These are phyloP conservation scores for Quercus glauca DNA, from an alignment of 306 rosid genomes.

Conservation along the genomic window DNA sequence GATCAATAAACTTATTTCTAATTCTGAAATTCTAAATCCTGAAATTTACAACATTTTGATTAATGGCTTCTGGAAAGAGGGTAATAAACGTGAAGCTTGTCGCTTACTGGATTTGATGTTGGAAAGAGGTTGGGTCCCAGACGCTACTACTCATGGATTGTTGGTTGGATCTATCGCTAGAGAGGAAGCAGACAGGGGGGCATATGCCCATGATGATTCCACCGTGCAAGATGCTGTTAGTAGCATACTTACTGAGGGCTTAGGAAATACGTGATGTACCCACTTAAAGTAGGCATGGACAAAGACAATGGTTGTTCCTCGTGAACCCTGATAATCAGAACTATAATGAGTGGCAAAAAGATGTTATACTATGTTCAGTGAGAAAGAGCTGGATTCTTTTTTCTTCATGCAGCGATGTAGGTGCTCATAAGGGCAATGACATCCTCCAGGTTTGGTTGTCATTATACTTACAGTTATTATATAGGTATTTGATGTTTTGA, in stretches of 20 bases:
- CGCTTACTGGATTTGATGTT: slow-evolving; percentile 69
- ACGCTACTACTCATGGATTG: slow-evolving; percentile 67
- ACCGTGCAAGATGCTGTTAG: slow-evolving; percentile 57
- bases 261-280: slow-evolving; percentile 38
- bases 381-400: slow-evolving; percentile 27
- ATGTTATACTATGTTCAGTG: slow-evolving; percentile 26
- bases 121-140: slow-evolving; percentile 91
- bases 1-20: slow-evolving; percentile 38
- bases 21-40: slow-evolving; percentile 41
- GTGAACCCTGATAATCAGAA: slow-evolving; percentile 28
- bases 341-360: slow-evolving; percentile 14
- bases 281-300: slow-evolving; percentile 18
- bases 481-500: neutral
- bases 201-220: slow-evolving; percentile 23
- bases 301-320: slow-evolving; percentile 23
- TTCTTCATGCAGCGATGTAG: slow-evolving; percentile 31
- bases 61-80: slow-evolving; percentile 81
- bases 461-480: neutral
- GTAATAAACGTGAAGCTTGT: slow-evolving; percentile 46
- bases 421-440: slow-evolving; percentile 36
- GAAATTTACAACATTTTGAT: slow-evolving; percentile 51
- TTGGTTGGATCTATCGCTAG: slow-evolving; percentile 58
- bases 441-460: slow-evolving; percentile 35
- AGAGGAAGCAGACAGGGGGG: slow-evolving; percentile 27
- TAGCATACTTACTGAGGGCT: slow-evolving; percentile 71